Evolutionary conservation across 805 yeast genomes (phyloP), one percentile per base, ranked within the genome.

Genomic region (Pichia nakasei): DNA sequence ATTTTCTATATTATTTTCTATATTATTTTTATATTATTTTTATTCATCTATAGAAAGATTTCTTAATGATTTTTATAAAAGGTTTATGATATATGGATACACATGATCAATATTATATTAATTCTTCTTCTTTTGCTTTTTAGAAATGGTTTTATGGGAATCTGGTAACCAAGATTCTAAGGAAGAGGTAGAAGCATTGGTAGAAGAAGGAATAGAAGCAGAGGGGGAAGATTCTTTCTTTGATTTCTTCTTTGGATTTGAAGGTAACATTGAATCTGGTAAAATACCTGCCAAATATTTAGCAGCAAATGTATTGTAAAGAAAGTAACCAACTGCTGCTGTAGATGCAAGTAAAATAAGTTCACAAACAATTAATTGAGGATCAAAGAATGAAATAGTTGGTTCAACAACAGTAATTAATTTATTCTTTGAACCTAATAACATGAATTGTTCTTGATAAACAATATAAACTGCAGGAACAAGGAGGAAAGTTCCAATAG

Each of bases 361-460:
- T 58, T 79, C 82, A 51, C 83, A 73, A 31, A 83, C 60, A 46
- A 86, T 57, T 56, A 87, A 73, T 62, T 80, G 78, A 13, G 89
- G 93, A 58, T 84, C 76, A 64, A 82, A 79, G 43, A 80, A 50
- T 0, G 94, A 81, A 53, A 88, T 67, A 45, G 80, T 73, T 32
- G 73, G 74, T 54, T 87, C 95, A 11, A 62, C 62, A 45, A 88
- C 74, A 20, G 67, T 60, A 37, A 84, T 65, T 47, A 80, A 63
- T 55, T 77, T 80, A 41, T 78, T 73, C 55, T 74, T 69, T 22
- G 82, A 72, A 41, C 78, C 77, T 35, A 83, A 66, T 50, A 68
- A 65, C 63, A 76, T 72, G 52, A 79, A 58, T 41, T 72, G 62
- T 9, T 74, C 73, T 29, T 73, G 66, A 54, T 66, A 69, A 26